phyloP scores from a whole-genome alignment of 1,284 basidiomycete genomes.

The Fomitopsis schrenkii region DNA sequence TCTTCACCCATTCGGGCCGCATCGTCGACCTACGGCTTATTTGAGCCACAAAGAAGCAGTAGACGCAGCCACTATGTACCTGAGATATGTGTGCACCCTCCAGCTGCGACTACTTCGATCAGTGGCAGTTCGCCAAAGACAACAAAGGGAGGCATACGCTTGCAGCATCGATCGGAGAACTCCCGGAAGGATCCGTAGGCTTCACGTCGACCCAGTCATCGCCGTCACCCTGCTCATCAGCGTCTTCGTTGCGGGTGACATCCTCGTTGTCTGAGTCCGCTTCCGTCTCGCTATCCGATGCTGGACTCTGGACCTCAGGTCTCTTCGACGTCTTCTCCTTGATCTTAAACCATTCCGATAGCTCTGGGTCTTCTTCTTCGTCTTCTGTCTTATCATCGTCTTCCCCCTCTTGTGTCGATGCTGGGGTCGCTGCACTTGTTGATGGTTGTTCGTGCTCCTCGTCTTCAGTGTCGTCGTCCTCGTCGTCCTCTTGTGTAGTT shows the following conservation, averaged over 20 bases:
- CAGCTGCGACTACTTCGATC: constrained; percentile 7
- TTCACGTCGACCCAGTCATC: constrained; percentile 30
- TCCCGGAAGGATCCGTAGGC: not conserved
- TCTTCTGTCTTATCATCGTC: constrained; percentile 21
- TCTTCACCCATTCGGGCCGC: constrained; percentile 59
- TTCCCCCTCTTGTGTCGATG: constrained; percentile 14
- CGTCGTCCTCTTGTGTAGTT: constrained; percentile 28
- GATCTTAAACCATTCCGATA: constrained; percentile 66
- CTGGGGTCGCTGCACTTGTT: constrained; percentile 6
- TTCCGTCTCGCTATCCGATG: constrained; percentile 62
- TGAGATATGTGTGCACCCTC: constrained; percentile 2
- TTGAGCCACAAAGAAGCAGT: not conserved
- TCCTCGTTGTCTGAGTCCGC: constrained; percentile 60
- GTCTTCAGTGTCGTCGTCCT: constrained; percentile 27
- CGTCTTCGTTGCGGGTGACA: constrained; percentile 32
- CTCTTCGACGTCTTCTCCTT: constrained; percentile 13
- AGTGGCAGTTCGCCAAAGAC: not conserved
- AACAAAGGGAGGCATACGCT: constrained; percentile 1
- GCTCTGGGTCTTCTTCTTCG: constrained; percentile 36
- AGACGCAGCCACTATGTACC: not conserved
- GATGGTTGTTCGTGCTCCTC: constrained; percentile 12
- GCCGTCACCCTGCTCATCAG: constrained; percentile 32
- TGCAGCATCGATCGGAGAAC: not conserved
- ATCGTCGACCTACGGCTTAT: constrained; percentile 5
- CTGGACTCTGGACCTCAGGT: constrained; percentile 29